A percentile compares a stretch with the other conserved stretches of the same genome.
Evolutionary conservation across 2,329 filamentous ascomycete genomes (phyloP).

Genomic region (Beauveria bassiana): DNA sequence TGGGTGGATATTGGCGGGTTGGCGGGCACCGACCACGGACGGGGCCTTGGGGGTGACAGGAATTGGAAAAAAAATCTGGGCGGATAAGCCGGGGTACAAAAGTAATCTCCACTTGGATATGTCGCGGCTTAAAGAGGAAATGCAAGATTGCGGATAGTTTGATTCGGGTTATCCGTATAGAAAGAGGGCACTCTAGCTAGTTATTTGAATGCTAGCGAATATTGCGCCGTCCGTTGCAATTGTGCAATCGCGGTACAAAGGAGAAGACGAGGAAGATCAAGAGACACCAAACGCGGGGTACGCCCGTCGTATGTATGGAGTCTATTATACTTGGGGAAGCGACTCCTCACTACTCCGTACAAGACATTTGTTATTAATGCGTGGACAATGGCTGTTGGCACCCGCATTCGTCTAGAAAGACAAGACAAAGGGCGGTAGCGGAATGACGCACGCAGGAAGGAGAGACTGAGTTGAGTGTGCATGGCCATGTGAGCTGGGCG

Average conservation of each 20-base stretch:
- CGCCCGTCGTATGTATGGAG: too few species aligned
- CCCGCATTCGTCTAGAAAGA: neutral
- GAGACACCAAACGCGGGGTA: neutral
- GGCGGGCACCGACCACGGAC: neutral
- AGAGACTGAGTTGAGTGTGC: neutral
- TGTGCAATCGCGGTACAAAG: too few species aligned
- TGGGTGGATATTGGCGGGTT: constrained; percentile 1
- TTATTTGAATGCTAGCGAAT: too few species aligned
- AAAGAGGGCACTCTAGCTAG: too few species aligned
- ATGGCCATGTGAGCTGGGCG: neutral
- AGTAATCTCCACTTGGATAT: neutral
- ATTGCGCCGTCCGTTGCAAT: too few species aligned
- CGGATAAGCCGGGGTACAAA: neutral
- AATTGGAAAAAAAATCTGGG: neutral
- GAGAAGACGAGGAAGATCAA: too few species aligned
- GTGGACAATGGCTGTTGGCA: neutral
- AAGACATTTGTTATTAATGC: neutral
- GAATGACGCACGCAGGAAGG: neutral
- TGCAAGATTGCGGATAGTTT: neutral
- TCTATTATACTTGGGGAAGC: neutral
- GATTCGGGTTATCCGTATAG: neutral
- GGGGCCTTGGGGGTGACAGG: neutral
- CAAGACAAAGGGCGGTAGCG: neutral
- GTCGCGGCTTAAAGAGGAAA: constrained; percentile 5
- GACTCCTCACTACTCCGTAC: neutral